A percentile compares a stretch with the other conserved stretches of the same genome.
These are phyloP conservation scores for Xylaria bambusicola DNA, from an alignment of 495 filamentous ascomycete species.

Conservation along the genomic window DNA sequence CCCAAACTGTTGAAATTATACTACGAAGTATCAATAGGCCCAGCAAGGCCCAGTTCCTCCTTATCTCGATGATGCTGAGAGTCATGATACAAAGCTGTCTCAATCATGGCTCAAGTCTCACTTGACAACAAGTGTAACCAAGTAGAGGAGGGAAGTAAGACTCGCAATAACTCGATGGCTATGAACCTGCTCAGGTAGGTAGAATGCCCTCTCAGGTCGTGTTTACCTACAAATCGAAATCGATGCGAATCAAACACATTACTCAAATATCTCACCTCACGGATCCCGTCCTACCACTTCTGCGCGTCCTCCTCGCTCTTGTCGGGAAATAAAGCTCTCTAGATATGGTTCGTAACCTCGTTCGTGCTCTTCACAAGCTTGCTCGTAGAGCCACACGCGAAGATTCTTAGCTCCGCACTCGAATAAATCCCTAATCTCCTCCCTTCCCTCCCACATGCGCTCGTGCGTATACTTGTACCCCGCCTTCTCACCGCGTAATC, in stretches of 20 bases:
- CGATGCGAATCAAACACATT: constrained; percentile 57
- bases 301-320: constrained; percentile 44
- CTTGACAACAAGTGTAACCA: too few species aligned
- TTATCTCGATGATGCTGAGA: too few species aligned
- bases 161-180: too few species aligned
- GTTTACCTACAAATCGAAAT: too few species aligned
- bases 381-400: constrained; percentile 59
- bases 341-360: constrained; percentile 42
- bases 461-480: constrained; percentile 58
- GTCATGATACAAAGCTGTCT: too few species aligned
- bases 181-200: too few species aligned
- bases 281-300: constrained; percentile 53
- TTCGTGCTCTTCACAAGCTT: constrained; percentile 55
- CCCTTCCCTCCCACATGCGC: constrained; percentile 54
- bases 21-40: too few species aligned
- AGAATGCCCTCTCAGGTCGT: too few species aligned
- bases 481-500: constrained; percentile 23
- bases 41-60: too few species aligned
- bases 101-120: too few species aligned
- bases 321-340: constrained; percentile 45
- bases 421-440: constrained; percentile 51
- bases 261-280: constrained; percentile 61
- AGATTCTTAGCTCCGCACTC: constrained; percentile 54
- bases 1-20: too few species aligned
- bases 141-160: too few species aligned